Base-by-base conservation (phyloP, 2,329 filamentous ascomycete genomes). In the Phaeosphaeria sp. region DNA sequence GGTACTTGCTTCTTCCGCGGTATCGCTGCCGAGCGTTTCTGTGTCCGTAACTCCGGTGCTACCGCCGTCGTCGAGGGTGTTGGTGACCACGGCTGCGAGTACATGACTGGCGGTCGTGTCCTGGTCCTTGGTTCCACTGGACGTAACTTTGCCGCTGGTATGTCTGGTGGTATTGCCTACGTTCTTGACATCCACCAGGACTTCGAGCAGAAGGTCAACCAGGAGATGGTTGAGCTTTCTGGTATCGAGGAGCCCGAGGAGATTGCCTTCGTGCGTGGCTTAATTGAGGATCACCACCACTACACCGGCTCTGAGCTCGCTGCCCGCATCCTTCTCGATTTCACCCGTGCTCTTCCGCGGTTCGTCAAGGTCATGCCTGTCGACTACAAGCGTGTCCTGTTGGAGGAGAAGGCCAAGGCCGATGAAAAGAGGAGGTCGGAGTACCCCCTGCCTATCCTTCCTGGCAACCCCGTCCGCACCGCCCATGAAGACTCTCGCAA, bases 121-220 rank as follows among this genome's bases (percentile, higher is more conserved):
- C 82, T 98, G 64, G 86, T 96, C 72, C 85, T 98, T 48, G 94
- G 94, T 57, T 88, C 87, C 71, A 97, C 93, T 74, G 94, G 94
- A 46, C 93, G 94, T 69, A 98, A 98, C 84, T 98, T 98, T 74
- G 94, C 93, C 69, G 94, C 94, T 60, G 94, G 94, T 84, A 98
- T 98, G 94, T 97, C 93, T 72, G 94, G 94, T 74, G 94, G 94
- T 84, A 97, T 98, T 72, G 93, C 93, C 18, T 98, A 97, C 72
- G 88, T 97, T 53, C 87, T 98, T 27, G 94, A 98, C 73, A 90
- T 95, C 73, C 87, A 94, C 76, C 86, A 90, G 65, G 92, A 97
- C 80, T 97, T 97, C 82, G 84, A 91, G 77, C 88, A 89, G 69
- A 97, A 97, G 85, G 90, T 97, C 80, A 98, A 98, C 81, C 90